A percentile compares a stretch with the other conserved stretches of the same genome.
Evolutionary conservation across 2,329 filamentous ascomycete genomes (phyloP).

Genomic region (Podosphaera fusca): DNA sequence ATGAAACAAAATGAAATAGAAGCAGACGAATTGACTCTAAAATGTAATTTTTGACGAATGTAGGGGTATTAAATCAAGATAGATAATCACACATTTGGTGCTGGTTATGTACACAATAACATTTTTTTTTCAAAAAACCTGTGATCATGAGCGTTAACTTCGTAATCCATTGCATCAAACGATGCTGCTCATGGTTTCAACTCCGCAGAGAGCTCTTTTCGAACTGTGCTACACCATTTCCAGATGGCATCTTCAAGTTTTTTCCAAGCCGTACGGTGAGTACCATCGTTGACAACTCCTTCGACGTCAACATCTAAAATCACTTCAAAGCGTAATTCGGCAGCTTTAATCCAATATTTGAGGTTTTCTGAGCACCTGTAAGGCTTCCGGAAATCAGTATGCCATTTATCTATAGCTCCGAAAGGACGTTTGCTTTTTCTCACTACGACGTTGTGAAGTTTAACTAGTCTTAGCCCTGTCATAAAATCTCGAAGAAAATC

Average conservation of each 20-base stretch:
- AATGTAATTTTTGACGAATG: no score
- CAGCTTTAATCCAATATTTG: slow-evolving; percentile 87
- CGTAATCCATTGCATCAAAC: slow-evolving; percentile 2
- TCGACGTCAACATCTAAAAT: slow-evolving; percentile 65
- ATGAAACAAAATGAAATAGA: no score
- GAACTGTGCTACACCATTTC: slow-evolving; percentile 60
- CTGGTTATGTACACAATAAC: slow-evolving; percentile 1
- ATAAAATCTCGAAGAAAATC: slow-evolving; percentile 51
- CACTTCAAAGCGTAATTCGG: slow-evolving; percentile 81
- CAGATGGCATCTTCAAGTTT: slow-evolving; percentile 66
- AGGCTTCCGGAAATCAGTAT: slow-evolving; percentile 82
- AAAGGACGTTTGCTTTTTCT: slow-evolving; percentile 69
- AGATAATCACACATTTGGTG: background rate
- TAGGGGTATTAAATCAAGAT: no score
- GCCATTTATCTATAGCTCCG: slow-evolving; percentile 68
- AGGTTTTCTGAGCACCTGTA: slow-evolving; percentile 88
- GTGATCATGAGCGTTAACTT: slow-evolving; percentile 3
- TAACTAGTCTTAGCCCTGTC: slow-evolving; percentile 60
- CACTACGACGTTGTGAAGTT: slow-evolving; percentile 75
- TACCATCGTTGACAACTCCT: slow-evolving; percentile 53
- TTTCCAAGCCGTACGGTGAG: slow-evolving; percentile 43
- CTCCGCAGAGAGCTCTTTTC: slow-evolving; percentile 63
- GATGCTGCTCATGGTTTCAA: slow-evolving; percentile 13
- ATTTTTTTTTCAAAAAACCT: background rate
- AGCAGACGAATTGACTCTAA: no score